phyloP scores from a whole-genome alignment of 441 rosid genomes.

The Pelargonium cotyledonis region DNA sequence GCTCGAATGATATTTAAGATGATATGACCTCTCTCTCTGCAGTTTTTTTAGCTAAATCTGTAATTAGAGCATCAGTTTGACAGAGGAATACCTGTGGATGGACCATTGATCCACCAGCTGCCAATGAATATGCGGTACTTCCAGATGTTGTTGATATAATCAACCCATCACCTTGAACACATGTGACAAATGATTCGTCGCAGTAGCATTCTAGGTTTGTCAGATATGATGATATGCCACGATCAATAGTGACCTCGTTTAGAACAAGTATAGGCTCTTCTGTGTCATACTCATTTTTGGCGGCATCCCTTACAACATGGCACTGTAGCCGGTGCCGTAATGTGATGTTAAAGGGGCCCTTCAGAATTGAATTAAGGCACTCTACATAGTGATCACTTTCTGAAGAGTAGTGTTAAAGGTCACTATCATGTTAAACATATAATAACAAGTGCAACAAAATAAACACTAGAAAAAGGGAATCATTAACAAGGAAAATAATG shows the following conservation, averaged over 20 bases:
- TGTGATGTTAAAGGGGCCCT: constrained; percentile 90
- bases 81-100: constrained; percentile 75
- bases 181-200: constrained; percentile 83
- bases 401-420: constrained; percentile 46
- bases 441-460: neutral
- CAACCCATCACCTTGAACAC: constrained; percentile 98
- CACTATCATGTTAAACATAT: constrained; percentile 7
- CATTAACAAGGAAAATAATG: neutral
- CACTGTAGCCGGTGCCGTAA: constrained; percentile 83
- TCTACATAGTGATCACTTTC: constrained; percentile 87
- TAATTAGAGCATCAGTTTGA: neutral
- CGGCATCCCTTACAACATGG: constrained; percentile 71
- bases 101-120: constrained; percentile 99
- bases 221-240: constrained; percentile 87
- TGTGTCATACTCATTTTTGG: constrained; percentile 62
- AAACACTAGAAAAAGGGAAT: neutral
- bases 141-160: constrained; percentile 98
- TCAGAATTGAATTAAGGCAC: constrained; percentile 62
- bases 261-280: constrained; percentile 76
- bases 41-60: no score
- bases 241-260: constrained; percentile 96
- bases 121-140: constrained; percentile 97
- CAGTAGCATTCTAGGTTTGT: constrained; percentile 97
- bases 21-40: no score
- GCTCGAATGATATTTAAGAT: no score